Conservation (phyloP, 768 basidiomycete species). For the Termitomyces sp. region DNA sequence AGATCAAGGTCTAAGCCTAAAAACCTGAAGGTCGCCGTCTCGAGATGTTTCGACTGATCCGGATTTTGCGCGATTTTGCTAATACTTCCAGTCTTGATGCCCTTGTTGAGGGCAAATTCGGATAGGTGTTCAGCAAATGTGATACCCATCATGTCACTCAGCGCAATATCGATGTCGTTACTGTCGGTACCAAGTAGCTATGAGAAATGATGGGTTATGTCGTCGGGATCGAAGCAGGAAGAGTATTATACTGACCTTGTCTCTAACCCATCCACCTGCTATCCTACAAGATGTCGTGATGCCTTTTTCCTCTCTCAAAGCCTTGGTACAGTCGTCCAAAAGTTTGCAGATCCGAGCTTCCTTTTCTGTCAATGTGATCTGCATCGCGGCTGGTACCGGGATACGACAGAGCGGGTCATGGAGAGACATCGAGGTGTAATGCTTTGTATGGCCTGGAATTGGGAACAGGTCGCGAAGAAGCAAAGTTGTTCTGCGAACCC, state of each 20-base stretch:
- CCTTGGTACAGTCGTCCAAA: slow-evolving; percentile 71
- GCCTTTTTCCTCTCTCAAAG: slow-evolving; percentile 45
- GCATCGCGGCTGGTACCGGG: slow-evolving; percentile 19
- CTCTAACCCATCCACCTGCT: slow-evolving; percentile 97
- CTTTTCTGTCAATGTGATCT: slow-evolving; percentile 55
- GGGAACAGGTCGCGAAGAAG: not conserved
- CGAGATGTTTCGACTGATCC: slow-evolving; percentile 96
- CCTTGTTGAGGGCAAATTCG: slow-evolving; percentile 47
- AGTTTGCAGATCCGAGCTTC: slow-evolving; percentile 70
- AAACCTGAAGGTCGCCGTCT: slow-evolving; percentile 84
- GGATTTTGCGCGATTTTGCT: slow-evolving; percentile 90
- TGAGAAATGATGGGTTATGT: not conserved
- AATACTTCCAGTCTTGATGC: slow-evolving; percentile 51
- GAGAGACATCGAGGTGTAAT: slow-evolving; percentile 10
- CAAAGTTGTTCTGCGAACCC: not conserved
- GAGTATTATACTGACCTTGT: slow-evolving; percentile 64
- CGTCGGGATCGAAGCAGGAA: not conserved
- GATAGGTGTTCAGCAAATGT: slow-evolving; percentile 80
- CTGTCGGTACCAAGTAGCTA: slow-evolving; percentile 79
- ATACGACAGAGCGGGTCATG: slow-evolving; percentile 9
- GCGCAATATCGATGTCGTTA: slow-evolving; percentile 91
- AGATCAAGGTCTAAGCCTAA: slow-evolving; percentile 84
- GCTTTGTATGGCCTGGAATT: not conserved
- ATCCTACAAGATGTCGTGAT: slow-evolving; percentile 73
- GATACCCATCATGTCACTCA: slow-evolving; percentile 85